These are phyloP conservation scores for Luffa acutangula DNA, from an alignment of 306 rosid species.

Conservation along the genomic window DNA sequence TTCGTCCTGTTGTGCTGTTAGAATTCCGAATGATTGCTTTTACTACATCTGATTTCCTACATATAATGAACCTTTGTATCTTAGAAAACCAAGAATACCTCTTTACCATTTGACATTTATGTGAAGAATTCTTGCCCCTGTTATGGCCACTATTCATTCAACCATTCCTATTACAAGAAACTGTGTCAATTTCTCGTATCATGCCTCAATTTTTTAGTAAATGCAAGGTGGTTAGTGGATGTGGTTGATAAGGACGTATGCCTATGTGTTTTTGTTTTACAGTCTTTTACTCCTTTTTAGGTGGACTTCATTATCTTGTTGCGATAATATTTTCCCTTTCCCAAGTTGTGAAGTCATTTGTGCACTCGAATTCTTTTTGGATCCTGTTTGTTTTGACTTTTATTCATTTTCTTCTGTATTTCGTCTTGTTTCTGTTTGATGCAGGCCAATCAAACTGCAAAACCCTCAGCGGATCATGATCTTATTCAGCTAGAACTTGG, in stretches of 20 bases:
- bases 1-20: not conserved
- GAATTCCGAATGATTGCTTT: not conserved
- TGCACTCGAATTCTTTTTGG: not conserved
- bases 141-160: not conserved
- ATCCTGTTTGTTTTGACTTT: not conserved
- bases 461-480: constrained; percentile 38
- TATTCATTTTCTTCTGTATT: not conserved
- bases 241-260: not conserved
- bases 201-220: not conserved
- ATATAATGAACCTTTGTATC: not conserved
- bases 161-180: not conserved
- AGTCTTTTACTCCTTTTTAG: not conserved
- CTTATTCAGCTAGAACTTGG: constrained; percentile 71
- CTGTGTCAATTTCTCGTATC: not conserved
- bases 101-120: not conserved
- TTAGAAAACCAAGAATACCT: not conserved
- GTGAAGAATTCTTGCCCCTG: not conserved
- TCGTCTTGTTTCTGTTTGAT: not conserved
- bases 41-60: not conserved
- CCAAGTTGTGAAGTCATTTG: not conserved
- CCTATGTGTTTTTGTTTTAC: not conserved
- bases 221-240: not conserved
- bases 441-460: constrained; percentile 45
- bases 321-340: not conserved
- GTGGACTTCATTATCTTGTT: not conserved